A percentile compares a stretch with the other conserved stretches of the same genome.
Evolutionary conservation across 208 protist genomes (phyloP).

Genomic region (Vickermania ingenoplastis): DNA sequence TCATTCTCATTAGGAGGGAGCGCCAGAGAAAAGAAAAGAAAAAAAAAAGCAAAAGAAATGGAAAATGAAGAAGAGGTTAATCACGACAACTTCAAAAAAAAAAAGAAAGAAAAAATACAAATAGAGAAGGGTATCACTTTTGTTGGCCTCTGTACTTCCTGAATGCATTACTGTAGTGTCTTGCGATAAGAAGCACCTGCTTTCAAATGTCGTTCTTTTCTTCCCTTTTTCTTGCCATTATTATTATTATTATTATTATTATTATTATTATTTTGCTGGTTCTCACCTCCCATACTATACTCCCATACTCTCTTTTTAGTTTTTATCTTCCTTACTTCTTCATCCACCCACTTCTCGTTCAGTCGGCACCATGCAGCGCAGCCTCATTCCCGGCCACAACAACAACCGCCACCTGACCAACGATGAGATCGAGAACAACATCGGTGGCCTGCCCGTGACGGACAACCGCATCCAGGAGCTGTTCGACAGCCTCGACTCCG

Average conservation of each 20-base stretch:
- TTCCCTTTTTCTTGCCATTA: too few species aligned
- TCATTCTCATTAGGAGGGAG: too few species aligned
- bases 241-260: too few species aligned
- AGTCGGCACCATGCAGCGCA: conserved; percentile 56
- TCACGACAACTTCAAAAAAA: too few species aligned
- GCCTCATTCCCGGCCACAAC: conserved; percentile 82
- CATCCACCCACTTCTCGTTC: neutral
- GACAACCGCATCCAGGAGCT: conserved; percentile 84
- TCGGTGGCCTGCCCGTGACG: conserved; percentile 84
- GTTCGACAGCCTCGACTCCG: conserved; percentile 77
- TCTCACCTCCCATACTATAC: too few species aligned
- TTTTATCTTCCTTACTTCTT: neutral
- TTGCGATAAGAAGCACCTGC: too few species aligned
- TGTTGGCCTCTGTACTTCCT: too few species aligned
- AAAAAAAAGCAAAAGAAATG: neutral
- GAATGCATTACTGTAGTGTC: too few species aligned
- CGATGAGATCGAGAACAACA: conserved; percentile 90
- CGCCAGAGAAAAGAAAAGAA: neutral
- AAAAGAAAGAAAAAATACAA: too few species aligned
- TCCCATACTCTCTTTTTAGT: neutral
- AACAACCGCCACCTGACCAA: conserved; percentile 84
- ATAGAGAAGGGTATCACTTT: too few species aligned
- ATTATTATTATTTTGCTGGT: too few species aligned
- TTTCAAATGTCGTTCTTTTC: too few species aligned
- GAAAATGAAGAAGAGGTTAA: neutral